These are phyloP conservation scores for Hypoxylon fragiforme DNA, from an alignment of 495 filamentous ascomycete genomes.

Conservation along the genomic window DNA sequence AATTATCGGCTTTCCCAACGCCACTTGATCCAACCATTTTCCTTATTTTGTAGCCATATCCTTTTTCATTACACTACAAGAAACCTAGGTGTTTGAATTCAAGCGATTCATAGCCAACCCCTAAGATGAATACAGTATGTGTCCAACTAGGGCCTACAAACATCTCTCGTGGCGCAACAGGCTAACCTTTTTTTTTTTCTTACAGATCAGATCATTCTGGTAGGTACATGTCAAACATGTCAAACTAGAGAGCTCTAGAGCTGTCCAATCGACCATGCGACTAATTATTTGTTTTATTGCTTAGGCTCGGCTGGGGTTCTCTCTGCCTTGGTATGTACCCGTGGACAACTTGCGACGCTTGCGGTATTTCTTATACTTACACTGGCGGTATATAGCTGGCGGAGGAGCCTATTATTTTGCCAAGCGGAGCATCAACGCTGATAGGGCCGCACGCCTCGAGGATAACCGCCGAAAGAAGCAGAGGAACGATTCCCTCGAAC, in stretches of 20 bases:
- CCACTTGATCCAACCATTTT: neutral
- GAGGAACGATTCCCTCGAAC: constrained; percentile 63
- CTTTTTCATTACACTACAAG: too few relatives aligned
- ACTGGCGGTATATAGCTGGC: constrained; percentile 61
- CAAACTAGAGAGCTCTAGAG: too few relatives aligned
- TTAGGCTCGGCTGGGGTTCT: constrained; percentile 82
- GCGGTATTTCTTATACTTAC: constrained; percentile 23
- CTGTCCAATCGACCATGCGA: neutral
- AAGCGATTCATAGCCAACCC: constrained; percentile 1
- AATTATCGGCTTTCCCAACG: neutral
- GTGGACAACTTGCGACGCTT: neutral
- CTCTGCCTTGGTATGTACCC: constrained; percentile 71
- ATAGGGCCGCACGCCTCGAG: constrained; percentile 72
- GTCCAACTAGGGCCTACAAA: neutral
- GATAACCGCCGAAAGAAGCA: constrained; percentile 66
- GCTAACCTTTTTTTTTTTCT: constrained; percentile 20
- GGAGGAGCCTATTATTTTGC: constrained; percentile 91
- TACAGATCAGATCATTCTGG: constrained; percentile 66
- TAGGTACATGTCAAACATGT: constrained; percentile 36
- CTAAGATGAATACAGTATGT: constrained; percentile 43
- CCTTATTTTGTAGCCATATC: too few relatives aligned
- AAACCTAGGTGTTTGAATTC: too few relatives aligned
- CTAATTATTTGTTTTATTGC: constrained; percentile 7
- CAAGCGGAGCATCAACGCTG: constrained; percentile 89
- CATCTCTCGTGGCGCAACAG: constrained; percentile 1